Evolutionary conservation across 2,329 filamentous ascomycete species (phyloP), one percentile per base, ranked within the genome.

Genomic region (Dothideomycetes sp.): DNA sequence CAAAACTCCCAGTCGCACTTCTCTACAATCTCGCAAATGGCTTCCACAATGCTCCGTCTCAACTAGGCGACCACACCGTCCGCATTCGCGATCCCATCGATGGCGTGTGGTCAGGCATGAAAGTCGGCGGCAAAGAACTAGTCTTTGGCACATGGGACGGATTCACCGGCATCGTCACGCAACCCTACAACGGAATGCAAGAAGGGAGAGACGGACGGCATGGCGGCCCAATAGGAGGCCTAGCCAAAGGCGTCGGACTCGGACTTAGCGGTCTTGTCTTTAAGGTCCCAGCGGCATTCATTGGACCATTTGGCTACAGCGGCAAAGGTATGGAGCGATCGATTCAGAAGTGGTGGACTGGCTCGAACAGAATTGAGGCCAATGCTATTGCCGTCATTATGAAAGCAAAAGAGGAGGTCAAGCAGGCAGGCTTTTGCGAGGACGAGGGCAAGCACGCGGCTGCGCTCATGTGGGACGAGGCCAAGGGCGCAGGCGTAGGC

Each of bases 51-150:
- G 77, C 76, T 0, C 79, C 79, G 1, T 69, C 75, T 1, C 64
- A 83, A 0, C 83, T 82, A 48, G 78, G 77, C 11, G 79, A 84
- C 47, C 69, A 74, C 37, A 82, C 78, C 1, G 79, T 84, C 1
- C 70, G 79, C 4, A 67, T 69, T 1, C 77, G 77, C 2, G 68
- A 68, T 2, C 69, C 77, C 5, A 73, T 83, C 31, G 81, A 76
- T 1, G 79, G 77, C 1, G 67, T 81, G 40, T 65, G 69, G 37
- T 81, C 77, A 2, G 79, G 79, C 0, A 62, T 61, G 9, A 34
- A 34, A 16, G 40, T 37, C 4, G 40, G 40, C 7, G 22, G 32
- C 31, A 36, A 42, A 9, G 40, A 42, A n/a, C 31, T 42, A 4
- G 22, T 34, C 5, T 40, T 40, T 17, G 38, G 38, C 2, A 30